A percentile compares a stretch with the other conserved stretches of the same genome.
These are phyloP conservation scores for Parsonsia alboflavescens DNA, from an alignment of 257 asterid genomes.

Conservation along the genomic window DNA sequence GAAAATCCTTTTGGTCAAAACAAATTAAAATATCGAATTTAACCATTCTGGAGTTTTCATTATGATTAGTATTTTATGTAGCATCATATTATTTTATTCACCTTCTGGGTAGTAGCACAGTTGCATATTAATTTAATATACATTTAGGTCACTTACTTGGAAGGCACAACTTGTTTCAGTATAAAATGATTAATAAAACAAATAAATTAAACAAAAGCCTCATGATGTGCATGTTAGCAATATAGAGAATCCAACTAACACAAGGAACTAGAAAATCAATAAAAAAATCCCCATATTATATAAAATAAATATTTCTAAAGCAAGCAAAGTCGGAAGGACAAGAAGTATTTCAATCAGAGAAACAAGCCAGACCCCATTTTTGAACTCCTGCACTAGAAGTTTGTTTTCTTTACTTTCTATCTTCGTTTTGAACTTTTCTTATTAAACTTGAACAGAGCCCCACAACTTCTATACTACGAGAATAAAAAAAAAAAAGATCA, in stretches of 20 bases:
- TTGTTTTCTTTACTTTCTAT: not conserved
- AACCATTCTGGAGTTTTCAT: conserved; percentile 16
- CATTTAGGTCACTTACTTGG: conserved; percentile 24
- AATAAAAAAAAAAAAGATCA: not conserved
- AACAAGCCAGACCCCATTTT: conserved; percentile 11
- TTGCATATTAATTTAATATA: conserved; percentile 17
- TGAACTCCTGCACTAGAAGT: not conserved
- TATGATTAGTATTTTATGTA: conserved; percentile 11
- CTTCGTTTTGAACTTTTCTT: conserved; percentile 18
- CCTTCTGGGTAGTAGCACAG: conserved; percentile 20
- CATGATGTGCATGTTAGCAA: conserved; percentile 45
- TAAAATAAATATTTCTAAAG: not conserved
- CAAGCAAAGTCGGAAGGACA: conserved; percentile 4
- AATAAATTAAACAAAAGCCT: conserved; percentile 22
- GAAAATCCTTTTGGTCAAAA: conserved; percentile 29
- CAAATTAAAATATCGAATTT: conserved; percentile 10
- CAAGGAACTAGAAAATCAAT: conserved; percentile 13
- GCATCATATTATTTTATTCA: conserved; percentile 17
- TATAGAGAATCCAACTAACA: conserved; percentile 25
- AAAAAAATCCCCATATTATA: not conserved
- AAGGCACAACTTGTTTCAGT: conserved; percentile 20
- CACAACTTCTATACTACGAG: not conserved
- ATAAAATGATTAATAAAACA: conserved; percentile 8
- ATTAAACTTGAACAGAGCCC: conserved; percentile 24
- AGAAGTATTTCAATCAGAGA: not conserved